Conservation (phyloP, 1,284 basidiomycete species). For the Heterobasidion occidentale region DNA sequence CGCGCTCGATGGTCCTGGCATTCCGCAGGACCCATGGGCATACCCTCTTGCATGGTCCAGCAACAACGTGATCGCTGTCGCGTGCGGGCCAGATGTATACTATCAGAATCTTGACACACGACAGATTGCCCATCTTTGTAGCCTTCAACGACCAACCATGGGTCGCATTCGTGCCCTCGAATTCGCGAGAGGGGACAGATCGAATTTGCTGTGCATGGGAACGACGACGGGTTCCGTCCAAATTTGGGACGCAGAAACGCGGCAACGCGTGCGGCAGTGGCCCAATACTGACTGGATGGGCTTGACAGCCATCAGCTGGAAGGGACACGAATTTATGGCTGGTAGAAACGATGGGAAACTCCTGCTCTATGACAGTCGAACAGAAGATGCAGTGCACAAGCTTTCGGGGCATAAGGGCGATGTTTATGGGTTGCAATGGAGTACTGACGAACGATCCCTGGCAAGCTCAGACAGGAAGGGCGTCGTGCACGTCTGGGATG, state of each 20-base stretch:
- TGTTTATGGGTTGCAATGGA: constrained; percentile 39
- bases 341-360: constrained; percentile 32
- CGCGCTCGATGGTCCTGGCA: constrained; percentile 41
- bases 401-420: constrained; percentile 30
- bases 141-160: constrained; percentile 18
- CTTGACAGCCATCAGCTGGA: constrained; percentile 37
- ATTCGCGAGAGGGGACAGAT: constrained; percentile 25
- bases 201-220: constrained; percentile 29
- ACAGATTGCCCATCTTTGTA: constrained; percentile 33
- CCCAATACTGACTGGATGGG: constrained; percentile 22
- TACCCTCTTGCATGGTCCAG: constrained; percentile 40
- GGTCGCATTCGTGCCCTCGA: constrained; percentile 29
- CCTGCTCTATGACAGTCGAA: constrained; percentile 29
- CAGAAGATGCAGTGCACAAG: constrained; percentile 18
- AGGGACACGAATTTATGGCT: constrained; percentile 28
- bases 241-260: constrained; percentile 30
- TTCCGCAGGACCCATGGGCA: constrained; percentile 35
- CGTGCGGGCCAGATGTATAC: constrained; percentile 38
- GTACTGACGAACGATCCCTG: constrained; percentile 31
- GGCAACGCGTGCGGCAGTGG: constrained; percentile 25
- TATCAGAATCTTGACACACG: constrained; percentile 40
- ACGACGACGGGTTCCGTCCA: constrained; percentile 30
- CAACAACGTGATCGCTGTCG: constrained; percentile 38
- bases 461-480: constrained; percentile 35
- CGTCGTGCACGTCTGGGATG: constrained; percentile 38